Conservation (phyloP, 2,329 filamentous ascomycete species). For the Diaporthe ilicicola region DNA sequence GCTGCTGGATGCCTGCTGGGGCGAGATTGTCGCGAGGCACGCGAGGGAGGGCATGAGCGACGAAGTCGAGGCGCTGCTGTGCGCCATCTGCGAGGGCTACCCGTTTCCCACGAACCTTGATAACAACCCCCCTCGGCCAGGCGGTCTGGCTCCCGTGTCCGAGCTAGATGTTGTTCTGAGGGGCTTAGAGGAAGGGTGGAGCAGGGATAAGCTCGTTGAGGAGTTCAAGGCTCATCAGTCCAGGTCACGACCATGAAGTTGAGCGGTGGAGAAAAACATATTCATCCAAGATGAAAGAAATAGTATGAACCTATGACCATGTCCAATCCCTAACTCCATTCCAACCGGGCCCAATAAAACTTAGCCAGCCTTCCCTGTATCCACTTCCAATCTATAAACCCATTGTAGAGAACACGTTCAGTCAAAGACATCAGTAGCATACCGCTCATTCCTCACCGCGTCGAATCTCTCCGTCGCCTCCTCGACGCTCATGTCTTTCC, state of each 20-base stretch:
- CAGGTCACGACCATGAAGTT: constrained; percentile 1
- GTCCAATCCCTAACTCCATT: constrained; percentile 1
- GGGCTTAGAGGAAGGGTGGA: constrained; percentile 53
- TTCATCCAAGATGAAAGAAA: neutral
- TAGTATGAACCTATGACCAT: neutral
- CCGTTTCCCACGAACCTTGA: constrained; percentile 71
- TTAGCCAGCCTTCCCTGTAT: neutral
- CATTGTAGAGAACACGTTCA: constrained; percentile 35
- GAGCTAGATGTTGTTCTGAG: constrained; percentile 61
- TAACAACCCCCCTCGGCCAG: constrained; percentile 60
- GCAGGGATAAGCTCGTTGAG: constrained; percentile 48
- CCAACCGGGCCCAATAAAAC: neutral
- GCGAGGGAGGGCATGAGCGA: constrained; percentile 47
- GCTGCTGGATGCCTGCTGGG: constrained; percentile 56
- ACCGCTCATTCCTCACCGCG: constrained; percentile 60
- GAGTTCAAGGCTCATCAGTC: constrained; percentile 43
- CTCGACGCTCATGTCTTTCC: constrained; percentile 36
- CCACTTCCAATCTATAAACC: neutral
- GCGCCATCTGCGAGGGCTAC: constrained; percentile 65
- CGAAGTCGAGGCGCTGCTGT: constrained; percentile 55
- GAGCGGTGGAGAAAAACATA: neutral
- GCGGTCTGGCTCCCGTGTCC: constrained; percentile 67
- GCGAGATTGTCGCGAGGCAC: constrained; percentile 44
- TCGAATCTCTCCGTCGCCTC: constrained; percentile 57
- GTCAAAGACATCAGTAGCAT: constrained; percentile 69